These are phyloP conservation scores for Fusarium decemcellulare DNA, from an alignment of 2,329 filamentous ascomycete genomes.

Conservation along the genomic window DNA sequence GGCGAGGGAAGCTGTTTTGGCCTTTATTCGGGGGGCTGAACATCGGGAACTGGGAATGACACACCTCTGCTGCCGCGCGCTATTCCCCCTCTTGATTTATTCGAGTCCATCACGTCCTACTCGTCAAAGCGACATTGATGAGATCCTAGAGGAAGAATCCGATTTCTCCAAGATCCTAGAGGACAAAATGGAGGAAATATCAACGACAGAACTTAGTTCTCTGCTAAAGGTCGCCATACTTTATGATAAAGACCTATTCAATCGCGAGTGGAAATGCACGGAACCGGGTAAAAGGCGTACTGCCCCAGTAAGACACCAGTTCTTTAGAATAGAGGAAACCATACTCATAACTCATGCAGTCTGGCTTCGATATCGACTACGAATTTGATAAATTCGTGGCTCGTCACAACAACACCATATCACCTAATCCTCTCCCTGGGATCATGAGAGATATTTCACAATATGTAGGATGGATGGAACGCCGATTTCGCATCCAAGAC, in stretches of 20 bases:
- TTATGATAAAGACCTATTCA: background rate
- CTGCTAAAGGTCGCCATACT: background rate
- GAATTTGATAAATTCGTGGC: background rate
- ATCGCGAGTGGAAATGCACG: background rate
- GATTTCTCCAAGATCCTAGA: slow-evolving; percentile 2
- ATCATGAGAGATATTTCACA: too few relatives aligned
- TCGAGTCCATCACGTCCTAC: too few relatives aligned
- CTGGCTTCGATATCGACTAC: background rate
- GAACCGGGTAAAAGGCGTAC: background rate
- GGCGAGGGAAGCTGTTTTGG: background rate
- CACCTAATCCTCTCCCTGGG: too few relatives aligned
- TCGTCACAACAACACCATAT: too few relatives aligned
- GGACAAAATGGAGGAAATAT: background rate
- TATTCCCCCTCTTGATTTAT: too few relatives aligned
- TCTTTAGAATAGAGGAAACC: too few relatives aligned
- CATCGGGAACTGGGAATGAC: background rate
- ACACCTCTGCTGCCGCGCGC: background rate
- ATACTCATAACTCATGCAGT: background rate
- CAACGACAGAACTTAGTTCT: background rate
- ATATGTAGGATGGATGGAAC: background rate
- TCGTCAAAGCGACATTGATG: background rate
- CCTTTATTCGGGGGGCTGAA: background rate
- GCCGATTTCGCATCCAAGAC: too few relatives aligned
- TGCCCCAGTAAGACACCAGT: too few relatives aligned
- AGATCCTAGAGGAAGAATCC: slow-evolving; percentile 5